phyloP scores from a whole-genome alignment of 441 rosid genomes.

The Euphorbia celastroides region DNA sequence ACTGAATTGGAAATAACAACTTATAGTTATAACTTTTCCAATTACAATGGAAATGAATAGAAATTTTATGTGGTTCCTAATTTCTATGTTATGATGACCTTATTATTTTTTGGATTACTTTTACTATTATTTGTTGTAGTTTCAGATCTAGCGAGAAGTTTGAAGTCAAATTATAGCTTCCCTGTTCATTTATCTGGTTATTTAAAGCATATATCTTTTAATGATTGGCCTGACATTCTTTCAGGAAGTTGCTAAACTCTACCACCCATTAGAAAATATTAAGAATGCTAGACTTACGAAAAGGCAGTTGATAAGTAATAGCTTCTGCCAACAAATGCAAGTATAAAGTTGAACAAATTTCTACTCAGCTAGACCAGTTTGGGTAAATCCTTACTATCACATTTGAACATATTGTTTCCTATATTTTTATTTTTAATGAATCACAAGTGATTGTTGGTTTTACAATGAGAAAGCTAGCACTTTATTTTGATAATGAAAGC shows the following conservation, averaged over 20 bases:
- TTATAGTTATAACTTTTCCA: too few relatives aligned
- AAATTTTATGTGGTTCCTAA: too few relatives aligned
- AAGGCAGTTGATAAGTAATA: constrained; percentile 87
- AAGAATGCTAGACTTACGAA: constrained; percentile 71
- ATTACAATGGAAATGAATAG: too few relatives aligned
- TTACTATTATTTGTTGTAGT: not conserved
- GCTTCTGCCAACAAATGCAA: constrained; percentile 98
- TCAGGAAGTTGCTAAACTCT: constrained; percentile 90
- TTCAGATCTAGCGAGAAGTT: not conserved
- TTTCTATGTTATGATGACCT: not conserved
- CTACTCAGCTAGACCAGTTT: constrained; percentile 87
- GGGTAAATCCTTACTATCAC: constrained; percentile 18
- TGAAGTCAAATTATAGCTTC: not conserved
- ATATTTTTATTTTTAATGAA: not conserved
- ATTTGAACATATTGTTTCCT: not conserved
- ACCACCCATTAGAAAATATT: constrained; percentile 68
- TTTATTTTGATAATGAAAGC: too few relatives aligned
- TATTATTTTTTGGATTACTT: not conserved
- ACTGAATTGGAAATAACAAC: too few relatives aligned
- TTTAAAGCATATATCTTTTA: not conserved
- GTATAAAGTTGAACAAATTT: constrained; percentile 91
- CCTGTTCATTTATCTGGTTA: not conserved
- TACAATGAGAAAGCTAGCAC: too few relatives aligned
- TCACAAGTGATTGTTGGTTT: not conserved
- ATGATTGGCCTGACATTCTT: not conserved